Evolutionary conservation across 1,284 basidiomycete species (phyloP).

Genomic region (Cryptococcus sp.): DNA sequence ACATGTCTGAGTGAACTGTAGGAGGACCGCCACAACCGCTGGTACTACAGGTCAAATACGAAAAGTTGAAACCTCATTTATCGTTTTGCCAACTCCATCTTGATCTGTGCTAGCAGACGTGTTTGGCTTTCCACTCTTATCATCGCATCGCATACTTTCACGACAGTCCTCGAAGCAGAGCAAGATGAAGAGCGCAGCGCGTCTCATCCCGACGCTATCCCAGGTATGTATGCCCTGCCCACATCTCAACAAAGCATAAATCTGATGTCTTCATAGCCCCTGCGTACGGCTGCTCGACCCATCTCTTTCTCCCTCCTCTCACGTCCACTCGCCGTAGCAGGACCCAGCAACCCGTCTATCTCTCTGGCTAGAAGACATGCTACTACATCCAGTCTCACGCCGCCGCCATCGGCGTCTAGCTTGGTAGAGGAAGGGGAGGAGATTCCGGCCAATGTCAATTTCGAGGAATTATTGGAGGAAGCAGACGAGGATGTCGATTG

Average conservation of each 20-base stretch:
- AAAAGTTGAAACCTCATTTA: not conserved
- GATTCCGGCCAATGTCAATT: slow-evolving; percentile 35
- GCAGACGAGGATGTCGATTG: slow-evolving; percentile 18
- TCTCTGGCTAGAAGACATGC: slow-evolving; percentile 11
- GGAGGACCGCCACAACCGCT: not conserved
- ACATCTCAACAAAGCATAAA: too few species aligned
- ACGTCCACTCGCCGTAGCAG: slow-evolving; percentile 15
- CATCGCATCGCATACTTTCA: too few species aligned
- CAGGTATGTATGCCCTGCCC: slow-evolving; percentile 13
- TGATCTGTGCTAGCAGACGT: too few species aligned
- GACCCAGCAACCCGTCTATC: slow-evolving; percentile 14
- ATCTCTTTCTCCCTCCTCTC: slow-evolving; percentile 11
- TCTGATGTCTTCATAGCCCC: slow-evolving; percentile 3
- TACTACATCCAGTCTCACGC: slow-evolving; percentile 9
- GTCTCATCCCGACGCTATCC: slow-evolving; percentile 16
- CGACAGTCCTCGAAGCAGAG: not conserved
- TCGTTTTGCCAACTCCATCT: too few species aligned
- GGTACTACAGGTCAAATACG: not conserved
- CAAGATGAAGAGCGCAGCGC: slow-evolving; percentile 20
- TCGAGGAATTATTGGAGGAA: slow-evolving; percentile 27
- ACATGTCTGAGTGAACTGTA: too few species aligned
- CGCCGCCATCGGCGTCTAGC: not conserved
- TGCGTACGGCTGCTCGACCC: slow-evolving; percentile 13
- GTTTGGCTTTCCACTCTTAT: too few species aligned
- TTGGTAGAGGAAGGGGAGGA: slow-evolving; percentile 6